Conservation (phyloP, 805 yeast species). For the Danielia oregonensis region DNA sequence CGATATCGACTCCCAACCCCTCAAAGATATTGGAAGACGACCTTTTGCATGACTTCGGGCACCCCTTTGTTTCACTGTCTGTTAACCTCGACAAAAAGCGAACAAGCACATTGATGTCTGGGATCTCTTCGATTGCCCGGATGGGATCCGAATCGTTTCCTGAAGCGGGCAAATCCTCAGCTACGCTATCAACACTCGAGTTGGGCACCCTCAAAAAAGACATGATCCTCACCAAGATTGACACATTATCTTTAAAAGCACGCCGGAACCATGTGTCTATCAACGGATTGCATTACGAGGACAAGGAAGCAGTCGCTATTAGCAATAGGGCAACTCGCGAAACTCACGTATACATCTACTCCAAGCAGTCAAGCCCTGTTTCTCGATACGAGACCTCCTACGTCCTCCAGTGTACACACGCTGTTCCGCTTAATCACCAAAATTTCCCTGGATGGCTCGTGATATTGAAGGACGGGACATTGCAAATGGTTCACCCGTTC, state of each 20-base stretch:
- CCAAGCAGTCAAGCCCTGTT: conserved; percentile 25
- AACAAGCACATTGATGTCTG: conserved; percentile 39
- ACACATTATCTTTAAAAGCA: conserved; percentile 34
- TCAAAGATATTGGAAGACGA: conserved; percentile 42
- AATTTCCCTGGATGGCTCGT: conserved; percentile 44
- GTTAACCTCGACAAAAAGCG: conserved; percentile 42
- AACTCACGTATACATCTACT: conserved; percentile 50
- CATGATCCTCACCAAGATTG: conserved; percentile 62
- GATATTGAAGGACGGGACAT: conserved; percentile 31
- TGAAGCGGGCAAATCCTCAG: conserved; percentile 20
- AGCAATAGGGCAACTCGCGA: conserved; percentile 41
- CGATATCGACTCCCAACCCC: conserved; percentile 40
- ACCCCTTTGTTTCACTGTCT: conserved; percentile 16
- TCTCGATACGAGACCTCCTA: conserved; percentile 25
- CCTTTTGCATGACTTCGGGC: conserved; percentile 9
- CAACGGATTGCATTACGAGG: conserved; percentile 40
- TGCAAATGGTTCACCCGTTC: conserved; percentile 54
- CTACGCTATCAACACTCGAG: conserved; percentile 21
- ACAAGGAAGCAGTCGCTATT: conserved; percentile 60
- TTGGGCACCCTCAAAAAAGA: conserved; percentile 52
- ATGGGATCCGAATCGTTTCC: conserved; percentile 37
- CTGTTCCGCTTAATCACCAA: conserved; percentile 29
- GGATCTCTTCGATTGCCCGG: conserved; percentile 43
- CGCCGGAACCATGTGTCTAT: conserved; percentile 31
- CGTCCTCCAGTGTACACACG: conserved; percentile 19